These are phyloP conservation scores for Syncephalastrum monosporum DNA, from an alignment of 371 early-diverging fungal genomes.

Conservation along the genomic window DNA sequence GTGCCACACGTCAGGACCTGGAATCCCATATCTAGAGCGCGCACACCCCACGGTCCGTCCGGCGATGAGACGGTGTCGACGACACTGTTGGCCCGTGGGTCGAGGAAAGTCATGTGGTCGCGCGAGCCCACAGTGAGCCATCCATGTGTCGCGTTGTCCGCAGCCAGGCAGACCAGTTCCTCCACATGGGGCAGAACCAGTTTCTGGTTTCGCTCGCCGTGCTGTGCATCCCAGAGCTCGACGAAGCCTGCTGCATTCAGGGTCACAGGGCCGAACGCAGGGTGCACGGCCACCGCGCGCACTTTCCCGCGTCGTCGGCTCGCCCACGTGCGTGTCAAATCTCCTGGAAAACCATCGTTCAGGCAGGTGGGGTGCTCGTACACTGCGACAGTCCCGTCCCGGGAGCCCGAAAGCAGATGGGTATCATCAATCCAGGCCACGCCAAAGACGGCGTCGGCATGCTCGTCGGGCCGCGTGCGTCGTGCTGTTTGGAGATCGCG, in stretches of 20 bases:
- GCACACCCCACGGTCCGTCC: slow-evolving; percentile 73
- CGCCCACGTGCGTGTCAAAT: too few relatives aligned
- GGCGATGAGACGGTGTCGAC: slow-evolving; percentile 49
- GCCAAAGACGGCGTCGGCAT: slow-evolving; percentile 65
- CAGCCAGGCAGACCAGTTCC: slow-evolving; percentile 60
- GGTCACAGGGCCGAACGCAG: too few relatives aligned
- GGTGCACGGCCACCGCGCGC: too few relatives aligned
- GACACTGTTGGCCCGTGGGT: slow-evolving; percentile 42
- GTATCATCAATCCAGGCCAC: slow-evolving; percentile 58
- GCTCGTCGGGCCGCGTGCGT: slow-evolving; percentile 31
- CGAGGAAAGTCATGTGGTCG: slow-evolving; percentile 56
- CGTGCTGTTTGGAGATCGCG: too few relatives aligned
- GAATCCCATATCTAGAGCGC: slow-evolving; percentile 50
- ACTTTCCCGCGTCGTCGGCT: too few relatives aligned
- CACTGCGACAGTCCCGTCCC: slow-evolving; percentile 53
- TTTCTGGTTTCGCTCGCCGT: not conserved
- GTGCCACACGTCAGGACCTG: slow-evolving; percentile 61
- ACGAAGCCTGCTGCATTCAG: too few relatives aligned
- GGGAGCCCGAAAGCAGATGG: slow-evolving; percentile 54
- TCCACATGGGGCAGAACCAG: slow-evolving; percentile 36
- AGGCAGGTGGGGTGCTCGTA: too few relatives aligned
- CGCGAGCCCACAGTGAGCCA: slow-evolving; percentile 64
- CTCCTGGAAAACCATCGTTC: too few relatives aligned
- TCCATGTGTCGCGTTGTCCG: slow-evolving; percentile 27
- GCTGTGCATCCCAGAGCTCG: too few relatives aligned